Base-by-base conservation (phyloP, 2,329 filamentous ascomycete genomes). In the Dactylellina haptotyla region DNA sequence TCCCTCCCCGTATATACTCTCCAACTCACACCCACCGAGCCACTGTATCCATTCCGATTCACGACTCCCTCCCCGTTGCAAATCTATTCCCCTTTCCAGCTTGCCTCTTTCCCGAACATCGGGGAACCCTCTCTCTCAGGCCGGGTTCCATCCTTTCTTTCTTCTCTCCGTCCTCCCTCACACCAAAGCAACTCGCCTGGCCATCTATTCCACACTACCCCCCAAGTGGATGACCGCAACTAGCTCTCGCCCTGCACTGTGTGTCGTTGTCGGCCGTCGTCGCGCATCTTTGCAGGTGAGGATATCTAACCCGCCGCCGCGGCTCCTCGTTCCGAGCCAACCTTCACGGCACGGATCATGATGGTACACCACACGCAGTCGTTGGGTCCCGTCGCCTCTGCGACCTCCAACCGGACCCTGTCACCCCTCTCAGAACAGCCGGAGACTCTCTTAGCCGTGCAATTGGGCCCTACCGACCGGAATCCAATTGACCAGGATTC, bases 201-300 rank as follows among this genome's bases (percentile, higher is more conserved):
- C 25, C 9, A 26, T 9, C 16, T 28, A 14, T 46, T n/a, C n/a
- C 25, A 28, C 12, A 34, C 9, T n/a, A 45, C 46, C 37, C 37
- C 18, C 14, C 20, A 32, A 18, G 56, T 59, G 56, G 39, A 59
- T 59, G 56, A 34, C 16, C 56, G 14, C 39, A 48, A 34, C 23
- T 28, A 48, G 25, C 56, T 32, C 1, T 18, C 6, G 16, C 34
- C 56, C 56, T 59, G 56, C 56, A 37, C 30, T 45, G 43, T n/a
- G 56, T 59, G 56, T 59, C 53, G 34, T 43, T 37, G 30, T 41
- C 51, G 54, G 30, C 54, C 26, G 37, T 57, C 26, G 43, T 59
- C 56, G 56, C 56, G 43, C 56, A 48, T 39, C 39, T 18, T 48
- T 48, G 56, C 56, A 34, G 41, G 26, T 28, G 50, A 34, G 50